A percentile compares a stretch with the other conserved stretches of the same genome.
Evolutionary conservation across 768 basidiomycete species (phyloP).

Genomic region (Pleurotus citrinopileatus): DNA sequence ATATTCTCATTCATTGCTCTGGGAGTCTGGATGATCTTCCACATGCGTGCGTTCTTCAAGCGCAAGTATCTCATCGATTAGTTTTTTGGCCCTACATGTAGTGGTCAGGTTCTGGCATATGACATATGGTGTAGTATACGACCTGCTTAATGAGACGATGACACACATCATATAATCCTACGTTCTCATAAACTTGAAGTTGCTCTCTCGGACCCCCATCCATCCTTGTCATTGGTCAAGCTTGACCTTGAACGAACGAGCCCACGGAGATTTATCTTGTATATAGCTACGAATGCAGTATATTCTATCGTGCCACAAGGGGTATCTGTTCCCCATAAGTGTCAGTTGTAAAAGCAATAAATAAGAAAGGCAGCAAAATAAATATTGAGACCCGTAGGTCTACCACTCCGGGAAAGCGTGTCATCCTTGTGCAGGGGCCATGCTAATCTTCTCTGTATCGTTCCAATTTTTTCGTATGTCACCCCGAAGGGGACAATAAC

Average conservation of each 20-base stretch:
- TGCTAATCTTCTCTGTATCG: constrained; percentile 99
- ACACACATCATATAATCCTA: too few relatives aligned
- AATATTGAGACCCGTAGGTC: constrained; percentile 57
- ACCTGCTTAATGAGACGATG: too few relatives aligned
- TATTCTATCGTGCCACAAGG: too few relatives aligned
- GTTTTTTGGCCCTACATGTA: neutral
- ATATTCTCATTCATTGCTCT: constrained; percentile 73
- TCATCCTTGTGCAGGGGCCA: constrained; percentile 99
- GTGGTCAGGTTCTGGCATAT: neutral
- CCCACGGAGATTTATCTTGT: too few relatives aligned
- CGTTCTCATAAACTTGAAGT: too few relatives aligned
- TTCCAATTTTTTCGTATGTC: constrained; percentile 99
- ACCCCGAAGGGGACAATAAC: constrained; percentile 77
- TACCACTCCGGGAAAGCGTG: constrained; percentile 97
- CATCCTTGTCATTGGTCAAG: too few relatives aligned
- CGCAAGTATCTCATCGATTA: constrained; percentile 90
- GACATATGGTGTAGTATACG: neutral
- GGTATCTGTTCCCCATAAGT: too few relatives aligned
- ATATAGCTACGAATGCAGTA: too few relatives aligned
- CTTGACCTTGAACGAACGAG: too few relatives aligned
- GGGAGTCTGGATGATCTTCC: constrained; percentile 94
- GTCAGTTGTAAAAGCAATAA: too few relatives aligned
- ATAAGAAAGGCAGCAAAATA: constrained; percentile 42
- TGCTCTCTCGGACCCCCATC: too few relatives aligned
- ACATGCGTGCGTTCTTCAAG: constrained; percentile 94